Evolutionary conservation across 1,284 basidiomycete genomes (phyloP).

Genomic region (Irpex sp.): DNA sequence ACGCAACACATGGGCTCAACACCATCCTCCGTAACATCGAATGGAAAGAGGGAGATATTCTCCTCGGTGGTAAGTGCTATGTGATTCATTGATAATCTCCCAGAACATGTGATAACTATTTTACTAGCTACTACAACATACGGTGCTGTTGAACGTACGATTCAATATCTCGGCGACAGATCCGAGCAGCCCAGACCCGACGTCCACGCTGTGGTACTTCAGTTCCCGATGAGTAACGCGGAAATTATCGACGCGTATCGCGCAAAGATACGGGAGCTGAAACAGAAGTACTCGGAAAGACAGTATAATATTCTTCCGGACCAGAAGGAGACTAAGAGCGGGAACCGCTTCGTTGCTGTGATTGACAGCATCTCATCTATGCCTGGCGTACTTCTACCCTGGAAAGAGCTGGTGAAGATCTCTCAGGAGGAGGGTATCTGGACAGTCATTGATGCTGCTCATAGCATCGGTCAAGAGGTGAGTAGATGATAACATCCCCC

Average conservation of each 20-base stretch:
- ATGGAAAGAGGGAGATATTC: conserved; percentile 48
- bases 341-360: conserved; percentile 60
- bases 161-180: conserved; percentile 58
- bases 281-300: conserved; percentile 29
- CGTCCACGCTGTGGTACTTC: conserved; percentile 14
- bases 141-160: conserved; percentile 50
- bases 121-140: conserved; percentile 46
- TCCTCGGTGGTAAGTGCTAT: conserved; percentile 39
- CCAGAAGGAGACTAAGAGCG: conserved; percentile 13
- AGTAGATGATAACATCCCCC: background rate
- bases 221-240: conserved; percentile 55
- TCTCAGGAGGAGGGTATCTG: conserved; percentile 66
- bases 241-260: conserved; percentile 57
- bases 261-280: conserved; percentile 31
- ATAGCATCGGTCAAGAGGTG: conserved; percentile 62
- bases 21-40: conserved; percentile 63
- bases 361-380: conserved; percentile 73
- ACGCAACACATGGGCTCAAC: conserved; percentile 65
- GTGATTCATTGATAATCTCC: too few relatives aligned
- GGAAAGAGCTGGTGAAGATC: conserved; percentile 73
- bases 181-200: conserved; percentile 20
- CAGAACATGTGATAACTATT: too few relatives aligned
- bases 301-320: conserved; percentile 22
- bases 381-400: conserved; percentile 76
- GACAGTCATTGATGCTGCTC: conserved; percentile 81